A percentile compares a stretch with the other conserved stretches of the same genome.
Conservation (phyloP, 1,284 basidiomycete species). For the Anthracocystis setariae region DNA sequence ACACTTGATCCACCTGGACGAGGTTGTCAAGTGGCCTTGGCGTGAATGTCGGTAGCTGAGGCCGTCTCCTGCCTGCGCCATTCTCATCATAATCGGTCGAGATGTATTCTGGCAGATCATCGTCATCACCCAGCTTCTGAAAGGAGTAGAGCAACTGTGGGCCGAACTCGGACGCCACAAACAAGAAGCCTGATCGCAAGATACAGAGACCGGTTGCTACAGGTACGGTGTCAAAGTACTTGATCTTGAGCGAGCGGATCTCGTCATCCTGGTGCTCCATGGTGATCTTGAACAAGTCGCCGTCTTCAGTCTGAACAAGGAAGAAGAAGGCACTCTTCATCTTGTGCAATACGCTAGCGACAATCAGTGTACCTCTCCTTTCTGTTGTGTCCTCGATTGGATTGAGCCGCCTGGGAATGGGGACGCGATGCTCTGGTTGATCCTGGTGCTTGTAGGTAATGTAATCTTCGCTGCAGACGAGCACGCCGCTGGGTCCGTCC, state of each 20-base stretch:
- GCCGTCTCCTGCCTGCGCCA: constrained; percentile 42
- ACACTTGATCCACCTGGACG: constrained; percentile 58
- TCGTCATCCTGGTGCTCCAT: constrained; percentile 67
- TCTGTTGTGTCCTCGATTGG: constrained; percentile 49
- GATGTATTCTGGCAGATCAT: constrained; percentile 60
- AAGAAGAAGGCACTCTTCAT: constrained; percentile 67
- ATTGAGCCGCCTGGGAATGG: constrained; percentile 64
- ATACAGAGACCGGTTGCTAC: constrained; percentile 61
- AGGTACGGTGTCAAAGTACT: constrained; percentile 67
- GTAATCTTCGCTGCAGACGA: constrained; percentile 67
- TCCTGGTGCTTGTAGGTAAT: constrained; percentile 66
- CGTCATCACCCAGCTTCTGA: constrained; percentile 67
- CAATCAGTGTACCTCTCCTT: constrained; percentile 58
- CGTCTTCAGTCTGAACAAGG: constrained; percentile 64
- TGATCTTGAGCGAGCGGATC: constrained; percentile 61
- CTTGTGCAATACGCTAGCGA: constrained; percentile 65
- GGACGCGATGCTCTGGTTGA: constrained; percentile 61
- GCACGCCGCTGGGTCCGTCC: constrained; percentile 66
- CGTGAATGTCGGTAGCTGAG: constrained; percentile 57
- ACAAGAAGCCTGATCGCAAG: constrained; percentile 65
- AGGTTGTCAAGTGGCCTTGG: constrained; percentile 64
- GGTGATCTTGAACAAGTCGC: constrained; percentile 67
- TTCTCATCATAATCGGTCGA: constrained; percentile 55
- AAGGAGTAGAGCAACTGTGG: constrained; percentile 64
- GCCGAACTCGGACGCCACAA: constrained; percentile 63